These are phyloP conservation scores for Fusarium circinatum DNA, from an alignment of 2,329 filamentous ascomycete species.

Conservation along the genomic window DNA sequence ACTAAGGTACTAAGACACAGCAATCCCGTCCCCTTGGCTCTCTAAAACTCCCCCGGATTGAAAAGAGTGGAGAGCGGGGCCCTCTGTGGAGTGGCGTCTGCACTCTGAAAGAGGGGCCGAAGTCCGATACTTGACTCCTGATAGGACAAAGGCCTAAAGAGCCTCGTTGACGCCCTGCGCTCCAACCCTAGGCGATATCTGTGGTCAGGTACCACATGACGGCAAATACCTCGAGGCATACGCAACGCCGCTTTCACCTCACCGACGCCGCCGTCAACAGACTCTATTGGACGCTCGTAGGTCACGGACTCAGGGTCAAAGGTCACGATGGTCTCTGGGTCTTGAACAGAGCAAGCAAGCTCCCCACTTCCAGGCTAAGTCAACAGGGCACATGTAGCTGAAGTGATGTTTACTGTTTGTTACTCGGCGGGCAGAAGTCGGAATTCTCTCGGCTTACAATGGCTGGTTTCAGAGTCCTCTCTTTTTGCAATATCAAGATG, in stretches of 20 bases:
- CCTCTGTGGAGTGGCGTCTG: constrained; percentile 16
- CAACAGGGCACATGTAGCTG: neutral
- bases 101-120: constrained; percentile 5
- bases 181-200: constrained; percentile 37
- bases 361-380: constrained; percentile 25
- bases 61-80: constrained; percentile 29
- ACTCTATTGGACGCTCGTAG: constrained; percentile 30
- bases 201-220: constrained; percentile 37
- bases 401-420: neutral
- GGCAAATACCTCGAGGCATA: constrained; percentile 24
- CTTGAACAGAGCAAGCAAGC: neutral
- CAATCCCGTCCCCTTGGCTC: neutral
- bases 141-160: constrained; percentile 26
- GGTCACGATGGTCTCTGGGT: constrained; percentile 37
- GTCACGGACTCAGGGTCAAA: constrained; percentile 39
- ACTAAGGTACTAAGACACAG: neutral
- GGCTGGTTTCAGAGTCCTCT: neutral
- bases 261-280: constrained; percentile 40
- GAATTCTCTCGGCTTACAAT: constrained; percentile 13
- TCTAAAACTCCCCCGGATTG: constrained; percentile 34
- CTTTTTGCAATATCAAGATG: neutral
- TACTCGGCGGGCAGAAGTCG: neutral
- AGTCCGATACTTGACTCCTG: constrained; percentile 11
- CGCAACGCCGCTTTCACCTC: constrained; percentile 36
- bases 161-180: constrained; percentile 19